Conservation (phyloP, 2,329 filamentous ascomycete species). For the Ceratocystis colombiana region DNA sequence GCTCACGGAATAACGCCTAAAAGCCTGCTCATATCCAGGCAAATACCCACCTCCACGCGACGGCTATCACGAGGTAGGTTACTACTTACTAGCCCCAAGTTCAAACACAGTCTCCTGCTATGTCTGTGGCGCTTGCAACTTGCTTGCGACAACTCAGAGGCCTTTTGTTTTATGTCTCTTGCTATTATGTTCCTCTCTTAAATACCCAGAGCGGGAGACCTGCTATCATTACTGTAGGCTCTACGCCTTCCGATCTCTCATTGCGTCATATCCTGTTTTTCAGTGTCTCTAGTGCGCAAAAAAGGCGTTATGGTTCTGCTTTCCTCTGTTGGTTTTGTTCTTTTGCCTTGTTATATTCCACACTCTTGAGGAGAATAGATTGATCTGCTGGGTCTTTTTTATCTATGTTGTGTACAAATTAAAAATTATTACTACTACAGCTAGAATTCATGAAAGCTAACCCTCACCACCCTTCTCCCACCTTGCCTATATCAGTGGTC, state of each 20-base stretch:
- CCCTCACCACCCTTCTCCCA: no score
- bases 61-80: neutral
- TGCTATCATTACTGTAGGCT: neutral
- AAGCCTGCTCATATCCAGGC: neutral
- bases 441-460: neutral
- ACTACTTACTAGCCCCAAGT: neutral
- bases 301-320: conserved; percentile 20
- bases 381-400: neutral
- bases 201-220: conserved; percentile 10
- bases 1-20: neutral
- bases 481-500: conserved; percentile 11
- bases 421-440: conserved; percentile 10
- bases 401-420: conserved; percentile 10
- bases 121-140: neutral
- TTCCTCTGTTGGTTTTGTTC: conserved; percentile 1
- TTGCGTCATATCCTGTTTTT: neutral
- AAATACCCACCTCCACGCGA: neutral
- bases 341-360: neutral
- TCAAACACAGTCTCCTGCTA: neutral
- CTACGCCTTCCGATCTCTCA: neutral
- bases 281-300: conserved; percentile 12
- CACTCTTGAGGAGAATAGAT: neutral
- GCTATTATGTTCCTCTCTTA: neutral
- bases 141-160: no score
- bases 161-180: conserved; percentile 10